Evolutionary conservation across 768 basidiomycete species (phyloP), one percentile per base, ranked within the genome.

Genomic region (Strobilomyces confusus): DNA sequence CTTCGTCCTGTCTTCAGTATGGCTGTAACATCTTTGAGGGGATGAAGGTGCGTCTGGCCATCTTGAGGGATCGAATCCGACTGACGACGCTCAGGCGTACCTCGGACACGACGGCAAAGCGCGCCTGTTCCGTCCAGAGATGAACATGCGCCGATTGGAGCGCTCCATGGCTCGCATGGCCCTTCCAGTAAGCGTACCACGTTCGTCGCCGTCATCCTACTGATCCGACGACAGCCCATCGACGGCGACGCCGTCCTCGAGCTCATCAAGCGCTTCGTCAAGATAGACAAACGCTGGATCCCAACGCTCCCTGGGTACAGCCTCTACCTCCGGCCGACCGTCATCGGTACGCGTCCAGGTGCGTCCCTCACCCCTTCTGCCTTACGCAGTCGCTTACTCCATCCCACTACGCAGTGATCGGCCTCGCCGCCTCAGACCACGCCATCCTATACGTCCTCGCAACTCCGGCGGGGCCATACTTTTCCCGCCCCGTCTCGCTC

Each of bases 381-480:
- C 2, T 8, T 29, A 9, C 5, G 7, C 5, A 29, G 3, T 1
- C 5, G 29, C 29, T 29, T 6, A 29, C 29, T 29, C 25, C 1
- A 3, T 1, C 20, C 29, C 29, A 5, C 11, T 11, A 5, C 29
- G n/a, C 30, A 76, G 78, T 75, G 7, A 77, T 89, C 43, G 82
- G 86, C 36, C 86, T 95, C 5, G 76, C 77, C 30, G 85, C 92
- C 3, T 90, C 90, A 0, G 83, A 80, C 52, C 83, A 89, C 54
- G 92, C 93, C 0, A 75, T 89, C 36, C 81, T 98, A 34, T 98
- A 91, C 70, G 86, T 97, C 54, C 87, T 98, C 63, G 75, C 81
- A 56, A 85, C 82, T 43, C 91, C 81, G 23, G 19, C 32, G 8
- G 80, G 80, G 0, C 80, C 80, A 1, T 82, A 78, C 62, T 82